These are phyloP conservation scores for Glomus cerebriforme DNA, from an alignment of 192 early-diverging fungal species.

Conservation along the genomic window DNA sequence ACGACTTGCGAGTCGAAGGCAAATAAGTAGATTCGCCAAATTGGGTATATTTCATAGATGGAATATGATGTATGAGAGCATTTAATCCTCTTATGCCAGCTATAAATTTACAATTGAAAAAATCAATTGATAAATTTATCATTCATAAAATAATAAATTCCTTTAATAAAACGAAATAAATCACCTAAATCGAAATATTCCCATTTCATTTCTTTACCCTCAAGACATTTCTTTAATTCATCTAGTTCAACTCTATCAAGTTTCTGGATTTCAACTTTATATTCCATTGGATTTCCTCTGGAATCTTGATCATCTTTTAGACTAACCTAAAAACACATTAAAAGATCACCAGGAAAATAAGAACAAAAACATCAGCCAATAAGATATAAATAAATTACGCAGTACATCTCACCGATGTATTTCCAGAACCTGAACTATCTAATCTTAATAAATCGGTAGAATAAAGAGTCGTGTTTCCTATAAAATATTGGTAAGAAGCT, in stretches of 20 bases:
- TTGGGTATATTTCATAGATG: constrained; percentile 36
- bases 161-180: not conserved
- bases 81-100: constrained; percentile 37
- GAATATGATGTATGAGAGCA: constrained; percentile 39
- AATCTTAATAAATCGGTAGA: not conserved
- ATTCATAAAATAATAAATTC: not conserved
- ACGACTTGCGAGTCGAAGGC: constrained; percentile 27
- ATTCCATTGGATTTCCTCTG: constrained; percentile 9
- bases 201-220: constrained; percentile 17
- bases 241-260: not conserved
- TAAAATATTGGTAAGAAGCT: not conserved
- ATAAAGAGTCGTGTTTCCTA: constrained; percentile 19
- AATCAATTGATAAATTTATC: not conserved
- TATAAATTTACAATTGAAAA: not conserved
- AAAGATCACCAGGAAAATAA: not conserved
- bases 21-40: constrained; percentile 36
- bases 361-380: not conserved
- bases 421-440: not conserved
- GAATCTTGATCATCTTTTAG: constrained; percentile 26
- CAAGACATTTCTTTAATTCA: constrained; percentile 10
- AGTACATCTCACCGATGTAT: not conserved
- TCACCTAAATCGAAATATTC: constrained; percentile 25
- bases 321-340: not conserved
- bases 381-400: constrained; percentile 1
- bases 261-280: not conserved